Base-by-base conservation (phyloP, 306 rosid genomes). In the Calophaca sinica region DNA sequence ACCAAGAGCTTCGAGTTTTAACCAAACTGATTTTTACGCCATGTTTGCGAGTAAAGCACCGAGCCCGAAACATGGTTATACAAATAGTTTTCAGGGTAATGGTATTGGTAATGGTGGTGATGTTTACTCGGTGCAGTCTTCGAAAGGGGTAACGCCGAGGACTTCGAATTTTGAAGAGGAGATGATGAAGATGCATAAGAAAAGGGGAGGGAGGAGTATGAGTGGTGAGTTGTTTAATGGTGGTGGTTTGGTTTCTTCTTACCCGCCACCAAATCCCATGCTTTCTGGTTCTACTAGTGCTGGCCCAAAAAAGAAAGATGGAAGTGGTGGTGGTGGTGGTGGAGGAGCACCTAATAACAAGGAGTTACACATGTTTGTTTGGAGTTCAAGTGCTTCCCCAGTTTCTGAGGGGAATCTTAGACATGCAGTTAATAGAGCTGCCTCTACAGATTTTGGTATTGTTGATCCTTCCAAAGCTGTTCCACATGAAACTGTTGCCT, bases 281-380 rank as follows among this genome's bases (percentile, higher is more conserved):
- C 86, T 89, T 75, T 84, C 90, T 2, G 94, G 92, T 15, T 85
- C 94, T 32, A 80, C 89, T 0, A 89, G 88, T 39, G 88, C 86
- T 3, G 89, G 60, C 1, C 80, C 49, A 0, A 91, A 69, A 62
- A 91, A 87, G 91, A 91, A 87, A 76, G 94, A 86, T 12, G 70
- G 70, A 44, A 46, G 46, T 7, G 26, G 70, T 14, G 62, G 73
- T 46, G 60, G 39, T n/a, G 79, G 72, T 66, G 60, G 39, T n/a
- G 79, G 72, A 54, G 60, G 42, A 14, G 75, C 35, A 5, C 76
- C 81, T 13, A 87, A 78, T 12, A 89, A 84, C 70, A 92, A 92
- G 57, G 98, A 93, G 78, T 88, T 90, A 42, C 96, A 93, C 74
- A 90, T 93, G 98, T 90, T 88, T 86, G 98, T 93, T 67, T 93